Base-by-base conservation (phyloP, 345 rosid species). In the Eucalyptus pumila region DNA sequence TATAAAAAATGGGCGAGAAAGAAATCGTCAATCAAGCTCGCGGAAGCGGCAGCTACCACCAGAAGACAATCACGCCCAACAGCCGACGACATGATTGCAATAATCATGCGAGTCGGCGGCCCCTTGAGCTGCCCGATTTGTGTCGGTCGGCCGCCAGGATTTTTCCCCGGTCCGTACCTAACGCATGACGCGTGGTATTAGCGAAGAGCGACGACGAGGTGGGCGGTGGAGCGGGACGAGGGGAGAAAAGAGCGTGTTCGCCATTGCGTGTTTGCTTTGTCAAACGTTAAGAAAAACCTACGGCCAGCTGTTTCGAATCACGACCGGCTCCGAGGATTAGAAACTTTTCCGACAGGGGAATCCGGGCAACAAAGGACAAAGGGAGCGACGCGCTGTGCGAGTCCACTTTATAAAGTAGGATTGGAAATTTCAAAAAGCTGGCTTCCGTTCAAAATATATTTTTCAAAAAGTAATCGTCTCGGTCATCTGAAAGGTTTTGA, bases 401-500 rank as follows among this genome's bases (percentile, higher is more conserved):
- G 62, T 56, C 62, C 62, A 24, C 30, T 24, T 1, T 24, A 10
- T 24, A 56, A 56, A 56, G 62, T 56, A 9, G 12, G 62, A 24
- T 56, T 56, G 62, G 30, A 24, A 56, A 56, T 56, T 56, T 24
- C 62, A 56, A 56, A 56, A 56, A 2, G 62, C 62, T 9, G 27
- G 27, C 30, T 5, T 56, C 30, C 13, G 62, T 56, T 24, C 62
- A 24, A 23, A 56, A 11, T 9, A 56, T 56, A 23, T 56, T 24
- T 56, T 56, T 3, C 62, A 10, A 23, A 7, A 52, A 52, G 58
- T 52, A 21, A 7, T 8, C 5, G 5, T 21, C 11, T 21, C 11
- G 0, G 11, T 52, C 10, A 0, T 9, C 0, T 10, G 6, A 56
- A 56, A 24, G 5, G 13, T 56, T 24, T 23, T 24, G 62, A 52